Evolutionary conservation across 75 land plant species (phyloP), one percentile per base, ranked within the genome.

Genomic region (Sequoia sempervirens): DNA sequence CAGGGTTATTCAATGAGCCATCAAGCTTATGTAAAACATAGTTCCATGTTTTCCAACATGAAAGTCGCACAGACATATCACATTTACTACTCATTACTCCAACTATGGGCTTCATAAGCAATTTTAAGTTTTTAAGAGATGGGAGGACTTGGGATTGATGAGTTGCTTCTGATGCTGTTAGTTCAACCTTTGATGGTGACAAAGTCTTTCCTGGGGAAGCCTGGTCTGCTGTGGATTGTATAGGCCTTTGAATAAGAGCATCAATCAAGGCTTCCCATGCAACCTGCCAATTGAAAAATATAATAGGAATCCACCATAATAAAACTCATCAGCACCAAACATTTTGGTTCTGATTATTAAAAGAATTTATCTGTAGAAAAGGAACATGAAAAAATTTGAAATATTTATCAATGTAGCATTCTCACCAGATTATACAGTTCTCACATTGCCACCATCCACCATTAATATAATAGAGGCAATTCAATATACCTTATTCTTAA

Each of bases 251-350:
- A 41, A 90, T 68, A 56, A 93, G 84, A 54, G 81, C 88, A 91
- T 93, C 93, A 81, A 90, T 85, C 30, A 93, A 78, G 61, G 87
- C 83, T 85, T 91, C 89, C 95, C 95, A 93, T n/a, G 93, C 90
- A 85, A 83, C 89, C 93, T 93, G 92, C 83, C 83, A 23, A 36
- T 76, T 76, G 47, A 26, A 76, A 43, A 40, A n/a, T 9, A 78
- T 45, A 45, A 41, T 12, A 41, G 41, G 46, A 78, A 78, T 43
- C 47, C 52, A 43, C 50, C 50, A 14, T 3, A 43, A n/a, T 78
- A 43, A 43, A 75, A 78, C 11, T 69, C 80, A 54, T 23, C 28
- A 15, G 12, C 8, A 50, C 23, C 12, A 50, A 80, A 34, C 15
- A 47, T 45, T 26, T 28, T 17, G 18, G 34, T 15, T 13, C 81